Percentiles rank a stretch among this genome's conserved stretches.
Conservation (phyloP, 371 early-diverging fungal species). For the Saksenaea vasiformis region DNA sequence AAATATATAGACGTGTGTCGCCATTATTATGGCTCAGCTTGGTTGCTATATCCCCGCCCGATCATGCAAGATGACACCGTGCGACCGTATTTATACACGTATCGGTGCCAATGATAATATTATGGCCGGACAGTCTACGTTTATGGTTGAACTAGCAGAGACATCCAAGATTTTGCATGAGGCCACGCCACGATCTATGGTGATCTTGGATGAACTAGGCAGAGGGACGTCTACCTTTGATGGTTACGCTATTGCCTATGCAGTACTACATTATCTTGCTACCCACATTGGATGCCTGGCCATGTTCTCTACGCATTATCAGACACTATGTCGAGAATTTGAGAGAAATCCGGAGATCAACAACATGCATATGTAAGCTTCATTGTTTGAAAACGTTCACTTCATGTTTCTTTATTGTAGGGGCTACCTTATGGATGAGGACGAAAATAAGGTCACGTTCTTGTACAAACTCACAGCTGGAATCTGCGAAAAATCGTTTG, state of each 20-base stretch:
- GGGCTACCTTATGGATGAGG: constrained; percentile 86
- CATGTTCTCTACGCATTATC: constrained; percentile 98
- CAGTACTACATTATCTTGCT: constrained; percentile 89
- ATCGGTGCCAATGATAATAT: constrained; percentile 99
- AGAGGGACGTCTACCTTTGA: constrained; percentile 99
- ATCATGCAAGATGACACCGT: constrained; percentile 78
- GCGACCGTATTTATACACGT: constrained; percentile 97
- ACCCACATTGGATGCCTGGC: constrained; percentile 87
- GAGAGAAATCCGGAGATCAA: constrained; percentile 62
- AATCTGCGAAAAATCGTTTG: constrained; percentile 79
- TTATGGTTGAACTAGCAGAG: constrained; percentile 98
- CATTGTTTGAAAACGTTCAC: constrained; percentile 24
- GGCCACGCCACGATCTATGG: constrained; percentile 93
- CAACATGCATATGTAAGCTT: constrained; percentile 67
- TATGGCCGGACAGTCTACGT: constrained; percentile 97
- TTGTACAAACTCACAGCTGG: constrained; percentile 91
- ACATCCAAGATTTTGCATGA: constrained; percentile 93
- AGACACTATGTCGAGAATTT: constrained; percentile 86
- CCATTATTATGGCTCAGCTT: constrained; percentile 98
- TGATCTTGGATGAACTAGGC: constrained; percentile 99
- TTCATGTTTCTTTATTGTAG: constrained; percentile 37
- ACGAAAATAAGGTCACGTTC: constrained; percentile 91
- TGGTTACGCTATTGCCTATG: constrained; percentile 97
- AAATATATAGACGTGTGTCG: constrained; percentile 79
- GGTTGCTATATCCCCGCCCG: constrained; percentile 97